A percentile compares a stretch with the other conserved stretches of the same genome.
phyloP scores from a whole-genome alignment of 257 asterid genomes.

The Euphrasia confusa region DNA sequence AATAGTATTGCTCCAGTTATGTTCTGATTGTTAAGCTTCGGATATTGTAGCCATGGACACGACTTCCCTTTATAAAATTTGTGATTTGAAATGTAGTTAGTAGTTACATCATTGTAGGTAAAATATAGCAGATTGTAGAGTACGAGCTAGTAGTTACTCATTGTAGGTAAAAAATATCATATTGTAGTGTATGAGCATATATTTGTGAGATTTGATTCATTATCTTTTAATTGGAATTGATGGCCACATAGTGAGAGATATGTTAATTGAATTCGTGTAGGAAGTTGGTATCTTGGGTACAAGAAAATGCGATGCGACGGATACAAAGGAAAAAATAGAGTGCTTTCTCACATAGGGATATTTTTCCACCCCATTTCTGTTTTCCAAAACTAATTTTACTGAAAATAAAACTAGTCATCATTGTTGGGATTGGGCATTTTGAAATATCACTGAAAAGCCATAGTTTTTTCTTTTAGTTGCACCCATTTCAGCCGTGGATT shows the following conservation, averaged over 20 bases:
- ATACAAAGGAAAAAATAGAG: background rate
- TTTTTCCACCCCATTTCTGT: too few relatives aligned
- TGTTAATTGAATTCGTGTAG: background rate
- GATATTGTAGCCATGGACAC: background rate
- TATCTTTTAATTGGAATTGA: background rate
- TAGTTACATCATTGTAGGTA: background rate
- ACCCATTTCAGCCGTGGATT: too few relatives aligned
- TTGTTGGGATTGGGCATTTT: too few relatives aligned
- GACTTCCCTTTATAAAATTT: background rate
- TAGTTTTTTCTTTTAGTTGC: too few relatives aligned
- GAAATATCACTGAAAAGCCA: too few relatives aligned
- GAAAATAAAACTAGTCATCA: too few relatives aligned
- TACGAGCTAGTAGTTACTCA: background rate
- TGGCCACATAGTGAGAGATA: conserved; percentile 5
- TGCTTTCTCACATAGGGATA: too few relatives aligned
- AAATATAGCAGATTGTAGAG: background rate
- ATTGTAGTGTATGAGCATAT: background rate
- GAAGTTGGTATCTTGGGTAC: background rate
- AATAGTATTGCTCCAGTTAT: conserved; percentile 17
- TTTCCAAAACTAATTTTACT: too few relatives aligned
- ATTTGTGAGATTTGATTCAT: background rate
- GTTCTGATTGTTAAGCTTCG: conserved; percentile 4
- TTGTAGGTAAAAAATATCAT: background rate
- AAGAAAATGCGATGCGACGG: too few relatives aligned
- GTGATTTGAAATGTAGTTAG: too few relatives aligned